Conservation (phyloP, 306 rosid species). For the Erythrophleum fordii region DNA sequence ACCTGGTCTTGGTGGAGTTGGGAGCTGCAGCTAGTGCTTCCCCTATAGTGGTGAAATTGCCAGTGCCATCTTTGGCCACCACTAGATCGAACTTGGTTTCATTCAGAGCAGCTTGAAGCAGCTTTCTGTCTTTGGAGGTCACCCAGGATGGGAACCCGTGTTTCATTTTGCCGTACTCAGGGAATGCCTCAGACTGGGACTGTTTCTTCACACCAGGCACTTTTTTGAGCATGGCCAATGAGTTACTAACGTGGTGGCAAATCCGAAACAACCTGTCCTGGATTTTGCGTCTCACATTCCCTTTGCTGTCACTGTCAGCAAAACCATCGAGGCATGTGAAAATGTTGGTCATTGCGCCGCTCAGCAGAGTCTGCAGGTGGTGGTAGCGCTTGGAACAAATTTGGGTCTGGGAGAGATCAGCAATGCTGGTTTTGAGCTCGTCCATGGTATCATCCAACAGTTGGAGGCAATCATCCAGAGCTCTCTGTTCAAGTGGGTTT, state of each 20-base stretch:
- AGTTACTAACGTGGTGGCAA: constrained; percentile 68
- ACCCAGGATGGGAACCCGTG: constrained; percentile 74
- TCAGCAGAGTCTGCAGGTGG: constrained; percentile 63
- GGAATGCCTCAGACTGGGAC: constrained; percentile 39
- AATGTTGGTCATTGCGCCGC: constrained; percentile 86
- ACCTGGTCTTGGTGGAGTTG: constrained; percentile 75
- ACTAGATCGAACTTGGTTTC: constrained; percentile 53
- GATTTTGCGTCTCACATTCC: constrained; percentile 41
- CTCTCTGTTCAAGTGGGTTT: constrained; percentile 43
- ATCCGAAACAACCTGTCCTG: constrained; percentile 45
- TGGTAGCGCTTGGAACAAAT: constrained; percentile 36
- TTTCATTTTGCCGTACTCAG: constrained; percentile 57
- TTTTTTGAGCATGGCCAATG: constrained; percentile 72
- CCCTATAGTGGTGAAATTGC: constrained; percentile 72
- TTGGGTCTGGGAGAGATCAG: constrained; percentile 46
- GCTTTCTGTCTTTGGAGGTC: constrained; percentile 52
- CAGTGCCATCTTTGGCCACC: constrained; percentile 86
- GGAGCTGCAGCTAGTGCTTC: constrained; percentile 78
- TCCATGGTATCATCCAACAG: constrained; percentile 61
- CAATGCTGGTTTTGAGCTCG: constrained; percentile 50
- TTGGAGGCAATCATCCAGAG: constrained; percentile 78
- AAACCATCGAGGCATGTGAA: constrained; percentile 86
- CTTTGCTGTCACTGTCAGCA: constrained; percentile 38
- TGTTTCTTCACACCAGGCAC: constrained; percentile 40
- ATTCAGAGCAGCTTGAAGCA: constrained; percentile 51